These are phyloP conservation scores for Porpolomopsis calyptriformis DNA, from an alignment of 768 basidiomycete species.

Conservation along the genomic window DNA sequence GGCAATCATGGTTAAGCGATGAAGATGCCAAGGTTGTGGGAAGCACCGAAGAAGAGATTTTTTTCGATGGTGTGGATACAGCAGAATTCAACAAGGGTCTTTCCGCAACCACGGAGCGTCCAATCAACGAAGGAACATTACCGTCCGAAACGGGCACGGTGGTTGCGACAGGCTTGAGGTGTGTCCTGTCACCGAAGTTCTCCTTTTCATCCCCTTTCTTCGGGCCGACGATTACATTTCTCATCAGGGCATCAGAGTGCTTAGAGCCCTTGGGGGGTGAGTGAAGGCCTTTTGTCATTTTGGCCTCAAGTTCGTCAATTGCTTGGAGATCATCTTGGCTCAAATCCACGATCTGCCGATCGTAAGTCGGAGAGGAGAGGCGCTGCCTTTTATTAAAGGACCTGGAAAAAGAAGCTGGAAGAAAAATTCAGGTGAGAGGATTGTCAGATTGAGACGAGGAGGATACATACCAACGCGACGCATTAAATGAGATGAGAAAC, in stretches of 20 bases:
- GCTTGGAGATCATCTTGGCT: constrained; percentile 47
- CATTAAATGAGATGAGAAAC: too few relatives aligned
- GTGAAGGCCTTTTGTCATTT: constrained; percentile 27
- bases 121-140: neutral
- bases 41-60: too few relatives aligned
- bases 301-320: constrained; percentile 41
- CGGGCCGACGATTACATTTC: constrained; percentile 6
- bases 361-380: constrained; percentile 58
- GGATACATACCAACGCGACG: neutral
- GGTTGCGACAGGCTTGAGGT: too few relatives aligned
- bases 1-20: constrained; percentile 10
- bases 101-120: too few relatives aligned
- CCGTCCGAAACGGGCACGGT: neutral
- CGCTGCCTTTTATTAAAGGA: constrained; percentile 47
- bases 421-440: too few relatives aligned
- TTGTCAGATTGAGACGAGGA: too few relatives aligned
- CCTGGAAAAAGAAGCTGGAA: neutral
- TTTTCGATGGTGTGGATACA: too few relatives aligned
- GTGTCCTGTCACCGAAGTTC: neutral
- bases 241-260: neutral
- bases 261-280: constrained; percentile 2
- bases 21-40: too few relatives aligned
- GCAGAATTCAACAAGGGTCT: too few relatives aligned
- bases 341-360: constrained; percentile 38
- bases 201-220: constrained; percentile 7